Conservation (phyloP, 23 red algal species). For the Gracilaria caudata region DNA sequence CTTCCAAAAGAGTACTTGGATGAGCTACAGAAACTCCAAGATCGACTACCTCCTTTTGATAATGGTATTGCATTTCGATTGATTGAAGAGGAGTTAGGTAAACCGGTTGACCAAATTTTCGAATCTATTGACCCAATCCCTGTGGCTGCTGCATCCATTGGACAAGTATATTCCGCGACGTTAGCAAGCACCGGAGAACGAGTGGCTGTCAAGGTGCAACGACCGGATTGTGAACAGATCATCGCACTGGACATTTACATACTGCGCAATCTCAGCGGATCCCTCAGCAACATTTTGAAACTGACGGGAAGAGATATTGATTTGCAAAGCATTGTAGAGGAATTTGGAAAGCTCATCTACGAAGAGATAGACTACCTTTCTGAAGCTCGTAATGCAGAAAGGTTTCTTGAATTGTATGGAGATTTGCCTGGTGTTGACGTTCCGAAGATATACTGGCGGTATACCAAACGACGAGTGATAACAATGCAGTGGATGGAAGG, state of each 20-base stretch:
- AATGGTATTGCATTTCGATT: slow-evolving; percentile 89
- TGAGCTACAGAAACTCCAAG: slow-evolving; percentile 98
- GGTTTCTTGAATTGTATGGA: slow-evolving; percentile 90
- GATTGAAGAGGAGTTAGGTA: slow-evolving; percentile 91
- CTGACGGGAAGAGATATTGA: slow-evolving; percentile 90
- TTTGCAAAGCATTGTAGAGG: slow-evolving; percentile 90
- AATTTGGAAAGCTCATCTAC: slow-evolving; percentile 99
- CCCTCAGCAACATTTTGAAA: slow-evolving; percentile 76
- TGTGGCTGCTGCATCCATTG: slow-evolving; percentile 96
- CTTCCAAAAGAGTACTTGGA: slow-evolving; percentile 96
- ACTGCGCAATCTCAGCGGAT: slow-evolving; percentile 86
- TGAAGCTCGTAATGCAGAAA: slow-evolving; percentile 90
- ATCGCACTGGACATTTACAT: slow-evolving; percentile 99
- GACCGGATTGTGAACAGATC: slow-evolving; percentile 95
- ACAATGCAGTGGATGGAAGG: slow-evolving; percentile 99
- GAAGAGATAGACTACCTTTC: slow-evolving; percentile 99
- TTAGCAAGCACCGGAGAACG: slow-evolving; percentile 81
- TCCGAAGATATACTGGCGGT: slow-evolving; percentile 91
- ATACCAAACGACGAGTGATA: slow-evolving; percentile 83
- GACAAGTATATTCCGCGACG: slow-evolving; percentile 91
- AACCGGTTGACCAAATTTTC: slow-evolving; percentile 83
- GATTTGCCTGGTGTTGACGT: slow-evolving; percentile 82
- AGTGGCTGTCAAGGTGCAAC: slow-evolving; percentile 96
- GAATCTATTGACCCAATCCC: slow-evolving; percentile 92
- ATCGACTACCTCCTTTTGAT: slow-evolving; percentile 91